Conservation (phyloP, 2,329 filamentous ascomycete genomes). For the Fusarium secorum region DNA sequence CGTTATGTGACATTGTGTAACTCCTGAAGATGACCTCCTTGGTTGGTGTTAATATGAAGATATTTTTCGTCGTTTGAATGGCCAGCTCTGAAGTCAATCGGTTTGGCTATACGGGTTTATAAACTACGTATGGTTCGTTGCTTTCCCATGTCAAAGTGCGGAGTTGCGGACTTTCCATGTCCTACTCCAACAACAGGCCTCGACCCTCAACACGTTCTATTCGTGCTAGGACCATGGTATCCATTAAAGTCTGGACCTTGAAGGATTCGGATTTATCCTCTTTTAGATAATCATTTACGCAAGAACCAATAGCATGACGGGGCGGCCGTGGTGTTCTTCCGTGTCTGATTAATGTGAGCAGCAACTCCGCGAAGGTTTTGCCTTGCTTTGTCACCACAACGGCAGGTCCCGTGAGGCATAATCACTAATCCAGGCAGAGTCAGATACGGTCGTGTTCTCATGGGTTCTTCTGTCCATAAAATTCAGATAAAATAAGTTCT, state of each 20-base stretch:
- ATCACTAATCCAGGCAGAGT: too few species aligned
- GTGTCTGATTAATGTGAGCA: background rate
- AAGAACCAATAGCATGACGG: background rate
- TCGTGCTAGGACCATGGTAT: background rate
- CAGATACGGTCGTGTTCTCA: too few species aligned
- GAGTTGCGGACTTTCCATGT: background rate
- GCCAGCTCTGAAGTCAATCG: accelerated
- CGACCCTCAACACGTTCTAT: background rate
- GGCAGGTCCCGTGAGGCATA: background rate
- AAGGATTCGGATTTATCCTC: background rate
- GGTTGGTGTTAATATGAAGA: background rate
- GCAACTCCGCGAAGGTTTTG: background rate
- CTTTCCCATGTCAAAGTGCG: background rate
- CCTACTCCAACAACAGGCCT: background rate
- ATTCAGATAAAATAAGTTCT: background rate
- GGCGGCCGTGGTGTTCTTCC: background rate
- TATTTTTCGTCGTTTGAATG: too few species aligned
- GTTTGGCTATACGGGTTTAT: background rate
- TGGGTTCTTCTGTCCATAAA: background rate
- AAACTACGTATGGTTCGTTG: background rate
- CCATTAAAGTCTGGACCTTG: background rate
- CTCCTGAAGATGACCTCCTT: too few species aligned
- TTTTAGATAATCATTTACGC: background rate
- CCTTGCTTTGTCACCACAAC: background rate
- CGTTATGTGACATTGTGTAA: background rate